phyloP scores from a whole-genome alignment of 140 eudicot species.

The Cichorium intybus region DNA sequence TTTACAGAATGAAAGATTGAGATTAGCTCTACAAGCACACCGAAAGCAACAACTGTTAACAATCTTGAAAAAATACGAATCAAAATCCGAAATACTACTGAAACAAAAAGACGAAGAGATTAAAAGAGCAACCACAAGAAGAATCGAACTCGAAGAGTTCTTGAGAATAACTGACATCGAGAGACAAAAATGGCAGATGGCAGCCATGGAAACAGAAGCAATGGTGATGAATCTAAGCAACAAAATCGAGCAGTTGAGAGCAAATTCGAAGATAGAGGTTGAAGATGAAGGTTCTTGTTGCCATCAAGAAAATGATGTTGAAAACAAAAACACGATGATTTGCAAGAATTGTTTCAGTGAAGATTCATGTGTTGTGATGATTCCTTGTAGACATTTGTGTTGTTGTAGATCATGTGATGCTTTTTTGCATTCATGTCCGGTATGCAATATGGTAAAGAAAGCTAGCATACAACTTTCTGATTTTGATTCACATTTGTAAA shows the following conservation, averaged over 20 bases:
- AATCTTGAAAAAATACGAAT: conserved; percentile 48
- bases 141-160: conserved; percentile 49
- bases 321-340: conserved; percentile 20
- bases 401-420: conserved; percentile 65
- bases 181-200: conserved; percentile 66
- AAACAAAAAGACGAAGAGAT: conserved; percentile 77
- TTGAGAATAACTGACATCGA: conserved; percentile 52
- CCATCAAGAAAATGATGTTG: conserved; percentile 22
- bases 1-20: conserved; percentile 68
- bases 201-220: conserved; percentile 67
- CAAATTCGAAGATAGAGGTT: conserved; percentile 28
- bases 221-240: conserved; percentile 47
- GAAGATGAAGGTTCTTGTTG: conserved; percentile 76
- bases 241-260: conserved; percentile 50
- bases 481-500: conserved; percentile 24
- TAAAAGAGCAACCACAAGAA: conserved; percentile 41
- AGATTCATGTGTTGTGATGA: conserved; percentile 56
- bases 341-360: conserved; percentile 58
- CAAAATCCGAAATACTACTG: conserved; percentile 35
- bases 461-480: conserved; percentile 59
- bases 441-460: conserved; percentile 65
- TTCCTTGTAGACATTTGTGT: conserved; percentile 86
- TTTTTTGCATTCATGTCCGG: conserved; percentile 70
- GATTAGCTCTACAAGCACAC: conserved; percentile 57
- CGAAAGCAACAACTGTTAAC: conserved; percentile 58